A percentile compares a stretch with the other conserved stretches of the same genome.
These are phyloP conservation scores for Hsuehochloa calcarea DNA, from an alignment of 176 grass and related monocot genomes.

Conservation along the genomic window DNA sequence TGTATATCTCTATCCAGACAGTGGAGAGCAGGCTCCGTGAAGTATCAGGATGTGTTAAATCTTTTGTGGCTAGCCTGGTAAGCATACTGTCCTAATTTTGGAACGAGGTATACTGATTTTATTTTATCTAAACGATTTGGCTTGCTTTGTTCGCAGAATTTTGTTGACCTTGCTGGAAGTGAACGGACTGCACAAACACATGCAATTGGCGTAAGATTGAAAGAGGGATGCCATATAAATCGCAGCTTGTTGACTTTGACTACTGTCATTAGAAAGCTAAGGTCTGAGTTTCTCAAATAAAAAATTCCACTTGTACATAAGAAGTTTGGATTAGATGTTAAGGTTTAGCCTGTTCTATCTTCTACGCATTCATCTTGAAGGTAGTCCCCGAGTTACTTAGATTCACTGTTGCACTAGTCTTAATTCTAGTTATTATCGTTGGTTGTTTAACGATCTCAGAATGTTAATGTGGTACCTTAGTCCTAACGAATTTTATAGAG, in stretches of 20 bases:
- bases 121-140: conserved; percentile 27
- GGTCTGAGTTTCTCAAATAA: conserved; percentile 36
- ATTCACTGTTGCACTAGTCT: neutral
- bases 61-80: conserved; percentile 95
- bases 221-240: conserved; percentile 98
- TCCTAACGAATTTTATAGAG: neutral
- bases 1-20: conserved; percentile 56
- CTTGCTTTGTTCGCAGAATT: conserved; percentile 59
- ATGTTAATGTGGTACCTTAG: neutral
- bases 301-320: neutral
- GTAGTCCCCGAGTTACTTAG: neutral
- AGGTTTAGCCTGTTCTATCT: neutral
- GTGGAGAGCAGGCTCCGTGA: conserved; percentile 71
- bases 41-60: conserved; percentile 83
- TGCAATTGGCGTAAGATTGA: conserved; percentile 79
- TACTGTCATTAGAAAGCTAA: conserved; percentile 96
- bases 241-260: conserved; percentile 86
- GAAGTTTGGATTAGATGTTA: neutral
- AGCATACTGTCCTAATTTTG: conserved; percentile 18
- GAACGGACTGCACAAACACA: conserved; percentile 91
- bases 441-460: neutral
- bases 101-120: conserved; percentile 12
- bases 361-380: neutral
- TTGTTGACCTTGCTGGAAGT: conserved; percentile 98
- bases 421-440: conserved; percentile 23